phyloP scores from a whole-genome alignment of 169 alveolate genomes.

The Perkinsus marinus region DNA sequence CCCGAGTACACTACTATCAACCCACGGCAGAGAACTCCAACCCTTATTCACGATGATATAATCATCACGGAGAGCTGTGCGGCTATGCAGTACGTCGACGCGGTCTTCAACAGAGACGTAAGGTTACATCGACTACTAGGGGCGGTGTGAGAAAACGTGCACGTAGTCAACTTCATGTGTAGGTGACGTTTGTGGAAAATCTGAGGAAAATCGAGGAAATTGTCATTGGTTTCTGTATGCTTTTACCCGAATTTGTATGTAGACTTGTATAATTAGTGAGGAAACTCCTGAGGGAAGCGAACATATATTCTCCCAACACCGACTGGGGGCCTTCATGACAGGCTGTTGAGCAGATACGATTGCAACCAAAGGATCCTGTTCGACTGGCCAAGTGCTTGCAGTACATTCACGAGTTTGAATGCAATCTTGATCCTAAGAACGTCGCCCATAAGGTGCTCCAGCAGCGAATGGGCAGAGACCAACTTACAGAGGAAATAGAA shows the following conservation, averaged over 20 bases:
- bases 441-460: neutral
- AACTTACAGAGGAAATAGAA: neutral
- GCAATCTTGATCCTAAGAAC: neutral
- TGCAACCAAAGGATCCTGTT: neutral
- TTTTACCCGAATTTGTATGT: too few relatives aligned
- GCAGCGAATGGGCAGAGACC: neutral
- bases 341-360: neutral
- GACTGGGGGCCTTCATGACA: neutral
- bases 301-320: too few relatives aligned
- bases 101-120: neutral
- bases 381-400: neutral
- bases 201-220: too few relatives aligned
- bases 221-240: too few relatives aligned
- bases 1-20: neutral
- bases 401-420: neutral
- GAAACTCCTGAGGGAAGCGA: too few relatives aligned
- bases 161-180: too few relatives aligned
- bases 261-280: too few relatives aligned
- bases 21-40: neutral
- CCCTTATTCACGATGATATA: neutral
- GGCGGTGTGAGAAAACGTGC: too few relatives aligned
- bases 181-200: too few relatives aligned
- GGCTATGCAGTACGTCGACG: neutral
- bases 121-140: neutral
- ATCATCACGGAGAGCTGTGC: neutral